These are phyloP conservation scores for Magnaporthales sp. DNA, from an alignment of 2,329 filamentous ascomycete species.

Conservation along the genomic window DNA sequence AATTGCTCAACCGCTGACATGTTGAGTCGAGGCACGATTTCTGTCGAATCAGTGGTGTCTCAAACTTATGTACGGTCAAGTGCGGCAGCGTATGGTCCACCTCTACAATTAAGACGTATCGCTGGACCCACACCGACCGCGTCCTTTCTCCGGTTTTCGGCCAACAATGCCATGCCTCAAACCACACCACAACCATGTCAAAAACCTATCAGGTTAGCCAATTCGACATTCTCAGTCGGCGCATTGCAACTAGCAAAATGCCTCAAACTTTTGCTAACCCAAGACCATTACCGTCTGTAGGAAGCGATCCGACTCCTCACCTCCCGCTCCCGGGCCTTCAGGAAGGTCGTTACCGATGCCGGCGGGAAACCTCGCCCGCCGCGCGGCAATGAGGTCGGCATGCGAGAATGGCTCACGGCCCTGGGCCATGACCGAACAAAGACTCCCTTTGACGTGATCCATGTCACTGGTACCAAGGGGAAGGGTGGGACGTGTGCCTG, in stretches of 20 bases:
- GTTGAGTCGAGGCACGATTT: background rate
- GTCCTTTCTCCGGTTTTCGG: background rate
- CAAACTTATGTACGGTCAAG: background rate
- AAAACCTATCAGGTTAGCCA: background rate
- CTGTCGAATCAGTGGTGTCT: background rate
- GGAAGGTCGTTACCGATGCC: slow-evolving; percentile 2
- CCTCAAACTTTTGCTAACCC: background rate
- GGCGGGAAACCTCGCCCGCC: slow-evolving; percentile 7
- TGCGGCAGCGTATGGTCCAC: background rate
- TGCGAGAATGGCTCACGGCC: slow-evolving; percentile 8
- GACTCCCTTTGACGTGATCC: slow-evolving; percentile 2
- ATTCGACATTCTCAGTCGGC: background rate
- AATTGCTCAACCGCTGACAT: background rate
- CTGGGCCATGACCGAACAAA: background rate
- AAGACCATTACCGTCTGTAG: background rate
- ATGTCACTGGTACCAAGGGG: slow-evolving; percentile 5
- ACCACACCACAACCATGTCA: background rate
- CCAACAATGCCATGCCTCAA: background rate
- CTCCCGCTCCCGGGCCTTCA: slow-evolving; percentile 3
- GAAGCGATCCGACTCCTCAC: background rate
- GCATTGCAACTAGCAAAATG: background rate
- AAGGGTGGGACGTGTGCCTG: slow-evolving; percentile 4
- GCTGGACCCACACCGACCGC: background rate
- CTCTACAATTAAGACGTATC: background rate
- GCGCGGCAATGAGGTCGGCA: slow-evolving; percentile 18